These are phyloP conservation scores for Prunus dulcis DNA, from an alignment of 306 rosid species.

Conservation along the genomic window DNA sequence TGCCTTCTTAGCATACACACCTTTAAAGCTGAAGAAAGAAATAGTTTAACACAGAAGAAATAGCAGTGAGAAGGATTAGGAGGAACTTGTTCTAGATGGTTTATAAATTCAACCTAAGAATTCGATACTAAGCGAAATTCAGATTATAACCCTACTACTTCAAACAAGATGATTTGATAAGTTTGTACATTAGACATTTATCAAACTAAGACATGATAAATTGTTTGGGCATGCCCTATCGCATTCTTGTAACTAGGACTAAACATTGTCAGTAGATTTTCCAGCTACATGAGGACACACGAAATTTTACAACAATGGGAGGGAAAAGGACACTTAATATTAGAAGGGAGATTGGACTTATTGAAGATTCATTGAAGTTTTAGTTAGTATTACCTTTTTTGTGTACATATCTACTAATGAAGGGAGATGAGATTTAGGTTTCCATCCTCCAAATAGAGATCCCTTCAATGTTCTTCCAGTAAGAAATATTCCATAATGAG, in stretches of 20 bases:
- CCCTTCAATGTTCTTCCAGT: constrained; percentile 89
- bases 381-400: constrained; percentile 55
- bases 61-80: no score
- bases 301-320: no score
- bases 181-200: neutral
- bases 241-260: neutral
- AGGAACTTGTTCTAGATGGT: no score
- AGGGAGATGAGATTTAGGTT: constrained; percentile 92
- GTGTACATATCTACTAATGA: constrained; percentile 75
- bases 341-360: neutral
- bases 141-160: no score
- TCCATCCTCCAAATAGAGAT: constrained; percentile 93
- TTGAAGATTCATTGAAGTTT: neutral
- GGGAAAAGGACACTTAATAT: neutral
- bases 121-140: no score
- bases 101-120: no score
- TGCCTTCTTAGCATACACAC: no score
- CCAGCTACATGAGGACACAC: neutral
- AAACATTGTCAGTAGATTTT: neutral
- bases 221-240: neutral
- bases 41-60: no score
- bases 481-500: constrained; percentile 70
- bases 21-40: no score
- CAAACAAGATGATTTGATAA: no score
- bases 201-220: neutral